Evolutionary conservation across 2,329 filamentous ascomycete genomes (phyloP), one percentile per base, ranked within the genome.

Genomic region (Diaporthe ilicicola): DNA sequence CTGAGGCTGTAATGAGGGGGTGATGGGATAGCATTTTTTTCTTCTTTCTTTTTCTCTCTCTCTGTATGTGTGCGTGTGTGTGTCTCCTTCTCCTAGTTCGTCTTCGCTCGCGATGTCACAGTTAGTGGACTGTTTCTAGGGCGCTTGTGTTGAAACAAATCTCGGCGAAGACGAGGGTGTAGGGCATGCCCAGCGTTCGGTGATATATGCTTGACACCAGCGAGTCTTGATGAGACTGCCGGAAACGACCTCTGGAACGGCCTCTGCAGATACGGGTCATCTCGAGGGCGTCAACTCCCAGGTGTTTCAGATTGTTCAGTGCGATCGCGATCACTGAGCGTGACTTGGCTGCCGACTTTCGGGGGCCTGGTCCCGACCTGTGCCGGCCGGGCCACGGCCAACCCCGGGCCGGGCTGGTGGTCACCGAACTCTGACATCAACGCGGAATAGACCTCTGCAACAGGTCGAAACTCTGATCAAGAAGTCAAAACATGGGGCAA

Each of bases 1-100:
- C 55, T 13, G 55, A 61, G 55, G 55, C 55, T 44, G 55, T 44
- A 24, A 61, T 61, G 55, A 61, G 55, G 22, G 37, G 9, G 39
- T 29, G 37, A 17, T 44, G 8, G 55, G 37, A 17, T 29, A 61
- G 17, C 55, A 61, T 61, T n/a, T 4, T 10, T 12, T 7, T n/a
- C 12, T 59, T 27, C 7, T 24, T 39, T 42, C 19, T 12, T 27
- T 1, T 29, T 19, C 29, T n/a, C 5, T 32, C 13, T 53, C 7
- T 27, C 8, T 56, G 34, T 39, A 1, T 5, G 7, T 27, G 22
- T 12, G n/a, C n/a, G n/a, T n/a, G n/a, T n/a, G n/a, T n/a, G n/a
- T 59, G 7, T 42, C 24, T 9, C 24, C 1, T 17, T 22, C n/a
- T 15, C 37, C 34, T 59, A 1, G 34, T 4, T 22, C 34, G 22